Evolutionary conservation across 2,329 filamentous ascomycete species (phyloP), one percentile per base, ranked within the genome.

Genomic region (Claviceps sp.): DNA sequence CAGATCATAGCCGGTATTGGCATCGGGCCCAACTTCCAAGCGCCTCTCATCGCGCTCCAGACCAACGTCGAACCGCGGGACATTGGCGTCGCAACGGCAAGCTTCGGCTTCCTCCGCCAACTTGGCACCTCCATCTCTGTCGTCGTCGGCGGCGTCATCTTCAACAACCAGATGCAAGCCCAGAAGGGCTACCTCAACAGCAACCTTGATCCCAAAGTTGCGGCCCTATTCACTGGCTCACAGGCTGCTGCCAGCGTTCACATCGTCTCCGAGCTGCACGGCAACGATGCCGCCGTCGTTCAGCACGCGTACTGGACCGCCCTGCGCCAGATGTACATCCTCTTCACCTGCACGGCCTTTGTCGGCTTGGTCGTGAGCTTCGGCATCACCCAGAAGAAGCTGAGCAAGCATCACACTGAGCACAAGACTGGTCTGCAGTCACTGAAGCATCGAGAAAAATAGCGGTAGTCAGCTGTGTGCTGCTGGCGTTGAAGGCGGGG

Each of bases 111-210:
- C 62, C 72, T 82, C 7, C 79, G 85, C 20, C 84, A 85, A 58
- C 69, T 89, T 3, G 82, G 81, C 9, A 86, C 81, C 0, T 76
- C 81, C 2, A 76, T 83, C 20, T 82, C 81, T 0, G 76, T 89
- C 50, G 84, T 88, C 1, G 72, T 89, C 41, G 87, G 87, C 24
- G 81, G 84, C n/a, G 84, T 88, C 46, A 76, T 90, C 40, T 89
- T 90, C 68, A 82, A 88, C 66, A 89, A 90, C 63, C 70, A 76
- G 54, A 87, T 89, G 81, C 68, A 79, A 56, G 71, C 70, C 47
- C 76, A 80, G 58, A 70, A 74, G 30, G 60, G 67, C 4, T 60
- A 62, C 8, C 72, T 86, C 34, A 65, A 68, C 22, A 59, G 67
- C 34, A 65, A 74, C 4, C 71, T 87, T 0, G 76, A 76, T 0